Base-by-base conservation (phyloP, 78 protist genomes). In the Dictyostelium purpureum region DNA sequence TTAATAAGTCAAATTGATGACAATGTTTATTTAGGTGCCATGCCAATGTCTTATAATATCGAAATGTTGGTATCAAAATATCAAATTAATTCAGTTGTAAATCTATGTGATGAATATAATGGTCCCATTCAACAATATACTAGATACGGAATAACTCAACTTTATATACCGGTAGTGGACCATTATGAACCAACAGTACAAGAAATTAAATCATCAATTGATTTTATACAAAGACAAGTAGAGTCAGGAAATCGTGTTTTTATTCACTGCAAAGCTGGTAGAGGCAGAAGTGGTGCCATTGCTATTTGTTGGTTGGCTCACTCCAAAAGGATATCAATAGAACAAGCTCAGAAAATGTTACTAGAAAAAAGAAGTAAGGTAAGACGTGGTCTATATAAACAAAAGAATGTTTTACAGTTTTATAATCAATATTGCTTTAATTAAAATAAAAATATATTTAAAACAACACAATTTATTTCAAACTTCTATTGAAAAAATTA, bases 181-280 rank as follows among this genome's bases (percentile, higher is more conserved):
- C 94, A 90, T 71, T 90, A 49, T 35, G 94, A 90, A 40, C 94
- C 94, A 43, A 19, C 56, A 2, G 38, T 90, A 0, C 31, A 18
- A 10, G 63, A 49, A 35, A 56, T 90, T 1, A 24, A 18, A 7
- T 14, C 37, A 12, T 52, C 89, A 10, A 51, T 90, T 33, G 33
- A 67, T 26, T 90, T 90, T 42, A 90, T 90, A 2, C 21, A 79
- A 2, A n/a, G 70, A 21, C 76, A 77, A 19, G 54, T 61, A 4
- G n/a, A 42, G 37, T 14, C 16, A 4, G 80, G 80, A 0, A 40
- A 90, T 66, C 65, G 76, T 24, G 94, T 90, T 10, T 90, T 74
- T 18, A 49, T 90, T 11, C 94, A 90, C 42, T 90, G 94, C 63
- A 90, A 90, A 54, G 94, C 94, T 4, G 94, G 94, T 38, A 33